Conservation (phyloP, 23 red algal species). For the Gracilariopsis chorda region DNA sequence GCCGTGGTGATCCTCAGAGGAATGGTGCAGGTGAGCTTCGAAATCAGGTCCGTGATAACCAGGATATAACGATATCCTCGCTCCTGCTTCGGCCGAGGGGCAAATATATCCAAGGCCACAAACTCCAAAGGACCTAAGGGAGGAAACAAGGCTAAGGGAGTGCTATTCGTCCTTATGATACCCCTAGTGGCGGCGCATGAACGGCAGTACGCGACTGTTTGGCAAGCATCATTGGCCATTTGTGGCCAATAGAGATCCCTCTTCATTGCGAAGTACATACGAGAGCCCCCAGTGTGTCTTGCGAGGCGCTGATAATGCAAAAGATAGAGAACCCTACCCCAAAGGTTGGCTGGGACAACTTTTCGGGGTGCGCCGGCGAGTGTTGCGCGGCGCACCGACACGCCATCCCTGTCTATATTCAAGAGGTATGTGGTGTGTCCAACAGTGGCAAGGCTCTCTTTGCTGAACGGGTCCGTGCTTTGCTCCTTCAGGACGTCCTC, state of each 20-base stretch:
- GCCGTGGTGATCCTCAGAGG: slow-evolving; percentile 8
- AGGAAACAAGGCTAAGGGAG: slow-evolving; percentile 1
- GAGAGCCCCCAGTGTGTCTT: background rate
- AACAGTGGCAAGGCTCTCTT: background rate
- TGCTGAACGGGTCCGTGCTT: background rate
- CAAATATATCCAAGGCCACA: slow-evolving; percentile 21
- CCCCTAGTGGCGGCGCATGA: background rate
- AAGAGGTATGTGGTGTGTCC: background rate
- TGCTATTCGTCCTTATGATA: background rate
- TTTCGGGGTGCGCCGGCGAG: slow-evolving; percentile 11
- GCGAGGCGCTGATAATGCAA: background rate
- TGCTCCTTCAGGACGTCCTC: background rate
- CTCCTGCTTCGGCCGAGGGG: background rate
- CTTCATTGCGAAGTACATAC: background rate
- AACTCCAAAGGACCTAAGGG: background rate
- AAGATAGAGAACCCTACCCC: background rate
- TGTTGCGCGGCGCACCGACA: background rate
- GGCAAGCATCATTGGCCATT: slow-evolving; percentile 21
- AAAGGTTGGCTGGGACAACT: background rate
- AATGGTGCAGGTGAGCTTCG: background rate
- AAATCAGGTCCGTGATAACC: slow-evolving; percentile 42
- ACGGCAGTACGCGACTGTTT: background rate
- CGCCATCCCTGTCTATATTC: background rate
- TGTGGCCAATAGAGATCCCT: slow-evolving; percentile 26
- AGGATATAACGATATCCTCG: slow-evolving; percentile 10